Evolutionary conservation across 2,329 filamentous ascomycete species (phyloP), one percentile per base, ranked within the genome.

Genomic region (Lachnellula suecica): DNA sequence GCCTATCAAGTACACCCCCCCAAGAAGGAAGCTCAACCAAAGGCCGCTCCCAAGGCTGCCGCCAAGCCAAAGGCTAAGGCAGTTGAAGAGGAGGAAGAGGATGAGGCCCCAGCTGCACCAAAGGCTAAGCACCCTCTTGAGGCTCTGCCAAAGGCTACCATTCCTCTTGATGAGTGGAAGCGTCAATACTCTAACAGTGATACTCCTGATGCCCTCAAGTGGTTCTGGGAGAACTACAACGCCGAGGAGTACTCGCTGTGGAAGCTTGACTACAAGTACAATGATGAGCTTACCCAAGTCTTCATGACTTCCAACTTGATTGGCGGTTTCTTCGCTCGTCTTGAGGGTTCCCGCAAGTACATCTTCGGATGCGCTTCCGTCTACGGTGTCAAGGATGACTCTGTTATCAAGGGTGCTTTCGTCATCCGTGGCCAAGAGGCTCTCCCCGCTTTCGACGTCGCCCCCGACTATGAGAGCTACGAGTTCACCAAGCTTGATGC

Each of bases 271-370:
- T 99, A 96, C 87, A 97, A 96, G 87, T 99, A 99, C 84, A 96
- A 97, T 77, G 86, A 96, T 57, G 94, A 99, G 85, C 84, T 99
- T 64, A 97, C 91, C 70, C 79, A 94, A 75, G 89, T 88, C 70
- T 99, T 99, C 89, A 99, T 99, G 94, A 93, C 91, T 66, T 90
- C 88, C 83, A 99, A 99, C 85, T 80, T 97, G 75, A 93, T 99
- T 72, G 92, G 89, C 76, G 94, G 94, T 73, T 96, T 99, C 85
- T 96, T 97, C 79, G 83, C 85, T 74, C 94, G 94, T 82, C 90
- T 99, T 56, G 94, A 99, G 83, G 94, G 72, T 61, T 96, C 91
- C 71, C 92, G 94, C 81, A 99, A 99, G 87, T 96, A 91, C 83
- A 76, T 99, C 72, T 97, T 99, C 77, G 94, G 94, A 66, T 85